Base-by-base conservation (phyloP, 768 basidiomycete genomes). In the Lentinula edodes region DNA sequence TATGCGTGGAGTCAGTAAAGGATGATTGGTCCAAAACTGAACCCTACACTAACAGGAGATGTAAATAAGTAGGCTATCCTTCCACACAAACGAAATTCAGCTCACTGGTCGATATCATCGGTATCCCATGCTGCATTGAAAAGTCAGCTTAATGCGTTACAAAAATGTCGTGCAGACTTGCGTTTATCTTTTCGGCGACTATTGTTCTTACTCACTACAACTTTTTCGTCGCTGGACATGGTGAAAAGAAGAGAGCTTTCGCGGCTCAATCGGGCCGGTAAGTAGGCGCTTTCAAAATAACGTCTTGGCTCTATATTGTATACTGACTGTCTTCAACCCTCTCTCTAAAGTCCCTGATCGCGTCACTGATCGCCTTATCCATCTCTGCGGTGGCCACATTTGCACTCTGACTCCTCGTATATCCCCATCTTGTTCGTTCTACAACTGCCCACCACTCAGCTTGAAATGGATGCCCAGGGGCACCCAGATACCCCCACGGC, bases 101-200 rank as follows among this genome's bases (percentile, higher is more conserved):
- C 94, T 87, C 72, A 96, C 94, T 97, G 95, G 81, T 98, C 92
- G 74, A 98, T 94, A 68, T 97, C 96, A 73, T 98, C 95, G 48
- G 95, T 98, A 71, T 98, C 96, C 96, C 96, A 98, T 70, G 95
- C 96, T 98, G 66, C 60, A 66, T 57, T 10, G n/a, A 36, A 15
- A 52, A 34, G 46, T 50, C n/a, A 43, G 18, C 13, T 13, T 15
- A 2, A 32, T 52, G 59, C 12, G 67, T 35, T 15, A n/a, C 48
- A 52, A 45, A 7, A 2, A 9, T 28, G 28, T 43, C 9, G 18
- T 20, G 1, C 35, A 45, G 8, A 75, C 93, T 70, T 69, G 96
- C 95, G 95, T 76, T 98, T 98, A 7, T 97, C 95, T 71, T 97
- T 97, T 64, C 95, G 82, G 72, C 93, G 89, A 50, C 84, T 79